Conservation (phyloP, 345 rosid genomes). For the Capsella bursapastoris region DNA sequence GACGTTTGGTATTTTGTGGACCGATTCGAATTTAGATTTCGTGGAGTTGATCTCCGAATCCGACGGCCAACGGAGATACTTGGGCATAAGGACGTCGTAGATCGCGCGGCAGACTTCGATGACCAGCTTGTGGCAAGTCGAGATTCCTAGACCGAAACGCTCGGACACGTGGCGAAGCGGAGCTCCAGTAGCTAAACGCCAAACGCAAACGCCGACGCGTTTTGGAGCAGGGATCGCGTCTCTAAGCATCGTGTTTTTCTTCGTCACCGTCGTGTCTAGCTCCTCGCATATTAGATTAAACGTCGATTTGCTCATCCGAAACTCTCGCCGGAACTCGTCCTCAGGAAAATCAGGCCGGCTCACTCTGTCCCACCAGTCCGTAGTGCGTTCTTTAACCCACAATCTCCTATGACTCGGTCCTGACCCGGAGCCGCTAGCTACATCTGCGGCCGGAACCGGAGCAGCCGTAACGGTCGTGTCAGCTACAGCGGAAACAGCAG, state of each 20-base stretch:
- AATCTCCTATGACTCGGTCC: constrained; percentile 56
- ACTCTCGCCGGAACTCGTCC: constrained; percentile 68
- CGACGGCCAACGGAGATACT: constrained; percentile 72
- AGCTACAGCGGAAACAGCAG: constrained; percentile 30
- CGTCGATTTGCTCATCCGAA: constrained; percentile 82
- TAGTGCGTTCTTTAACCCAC: constrained; percentile 88
- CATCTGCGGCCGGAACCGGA: constrained; percentile 26
- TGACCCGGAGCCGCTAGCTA: constrained; percentile 39
- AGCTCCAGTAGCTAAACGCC: constrained; percentile 87
- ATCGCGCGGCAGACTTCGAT: constrained; percentile 84
- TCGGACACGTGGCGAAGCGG: constrained; percentile 81
- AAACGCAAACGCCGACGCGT: constrained; percentile 86
- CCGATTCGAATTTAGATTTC: constrained; percentile 52
- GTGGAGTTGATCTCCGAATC: constrained; percentile 49
- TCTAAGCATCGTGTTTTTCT: constrained; percentile 88
- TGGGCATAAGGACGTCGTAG: constrained; percentile 66
- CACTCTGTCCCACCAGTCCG: constrained; percentile 87
- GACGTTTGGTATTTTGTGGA: constrained; percentile 63
- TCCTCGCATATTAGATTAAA: constrained; percentile 75
- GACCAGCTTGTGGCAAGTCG: constrained; percentile 87
- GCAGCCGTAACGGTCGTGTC: constrained; percentile 5
- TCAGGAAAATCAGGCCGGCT: constrained; percentile 68
- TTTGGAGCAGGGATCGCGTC: constrained; percentile 92
- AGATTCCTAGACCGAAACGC: constrained; percentile 83
- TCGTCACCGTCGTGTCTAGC: constrained; percentile 68